phyloP scores from a whole-genome alignment of 768 basidiomycete genomes.

The Ramaria sp. region DNA sequence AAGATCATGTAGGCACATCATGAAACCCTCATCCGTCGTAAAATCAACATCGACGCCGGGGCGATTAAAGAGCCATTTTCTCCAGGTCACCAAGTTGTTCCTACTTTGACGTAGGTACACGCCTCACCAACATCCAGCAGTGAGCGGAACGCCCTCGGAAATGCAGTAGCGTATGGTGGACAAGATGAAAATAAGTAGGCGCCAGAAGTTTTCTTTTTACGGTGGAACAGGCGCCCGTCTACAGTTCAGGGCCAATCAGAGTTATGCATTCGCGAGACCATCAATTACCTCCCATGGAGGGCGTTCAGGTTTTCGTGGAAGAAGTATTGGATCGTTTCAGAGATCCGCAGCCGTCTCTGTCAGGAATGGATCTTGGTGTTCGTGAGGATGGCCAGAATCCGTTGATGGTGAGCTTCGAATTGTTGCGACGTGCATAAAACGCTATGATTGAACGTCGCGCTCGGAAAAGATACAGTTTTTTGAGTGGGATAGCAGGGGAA shows the following conservation, averaged over 20 bases:
- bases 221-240: no score
- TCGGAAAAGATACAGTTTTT: conserved; percentile 68
- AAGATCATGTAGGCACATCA: conserved; percentile 53
- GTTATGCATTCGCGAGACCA: not conserved
- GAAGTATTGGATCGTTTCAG: not conserved
- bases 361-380: conserved; percentile 52
- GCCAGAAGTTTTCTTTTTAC: not conserved
- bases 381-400: conserved; percentile 40
- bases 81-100: conserved; percentile 36
- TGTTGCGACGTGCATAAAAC: no score
- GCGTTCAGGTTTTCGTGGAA: not conserved
- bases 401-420: conserved; percentile 44
- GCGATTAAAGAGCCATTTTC: conserved; percentile 70
- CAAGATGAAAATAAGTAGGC: conserved; percentile 14
- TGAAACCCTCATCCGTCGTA: conserved; percentile 80
- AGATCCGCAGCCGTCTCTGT: conserved; percentile 30
- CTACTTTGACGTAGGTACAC: conserved; percentile 15
- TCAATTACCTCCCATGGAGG: not conserved
- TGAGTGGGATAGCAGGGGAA: conserved; percentile 62
- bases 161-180: conserved; percentile 34
- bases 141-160: conserved; percentile 53
- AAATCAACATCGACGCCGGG: conserved; percentile 45
- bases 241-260: no score
- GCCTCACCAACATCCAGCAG: conserved; percentile 33
- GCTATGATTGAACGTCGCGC: not conserved